Base-by-base conservation (phyloP, 352 stramenopile genomes). In the Plasmopara muralis region DNA sequence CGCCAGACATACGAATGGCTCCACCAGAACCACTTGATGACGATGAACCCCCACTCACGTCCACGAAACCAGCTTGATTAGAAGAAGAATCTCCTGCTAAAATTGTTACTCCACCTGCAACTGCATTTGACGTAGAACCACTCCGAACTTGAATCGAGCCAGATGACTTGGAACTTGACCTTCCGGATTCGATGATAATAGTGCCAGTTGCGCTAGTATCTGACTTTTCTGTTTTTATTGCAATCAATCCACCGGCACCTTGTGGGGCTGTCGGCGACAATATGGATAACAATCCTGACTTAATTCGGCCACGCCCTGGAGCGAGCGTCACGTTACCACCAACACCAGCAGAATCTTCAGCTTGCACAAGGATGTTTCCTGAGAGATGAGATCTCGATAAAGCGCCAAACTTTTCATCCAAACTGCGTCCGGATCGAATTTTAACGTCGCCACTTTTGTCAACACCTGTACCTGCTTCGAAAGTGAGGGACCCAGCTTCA, bases 381-480 rank as follows among this genome's bases (percentile, higher is more conserved):
- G 60, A 44, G 39, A 42, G 20, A 37, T 43, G 34, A 12, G 51
- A 47, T 43, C 8, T 37, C 15, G 47, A 18, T 43, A 40, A 60
- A 48, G 43, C 49, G 6, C 44, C 55, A 15, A 55, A 20, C 37
- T 55, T 50, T 35, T 50, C 33, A 43, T 29, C 30, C 1, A 28
- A 57, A 30, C 31, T 43, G 38, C 48, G 13, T 10, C 55, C 55
- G 18, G 55, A 62, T 30, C 20, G 47, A 46, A 64, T 35, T 8
- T 14, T 30, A 52, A 64, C 65, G 38, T 62, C 33, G 34, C 60
- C 60, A 57, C 54, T 59, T 40, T 54, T 60, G n/a, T 57, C 43
- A 37, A 57, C 18, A 15, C 60, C 60, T 31, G 33, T 50, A 39
- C 60, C 60, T 47, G 50, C 41, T 47, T 65, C 50, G 15, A 65